phyloP scores from a whole-genome alignment of 2,329 filamentous ascomycete genomes.

The Ophiostoma novo-ulmi region DNA sequence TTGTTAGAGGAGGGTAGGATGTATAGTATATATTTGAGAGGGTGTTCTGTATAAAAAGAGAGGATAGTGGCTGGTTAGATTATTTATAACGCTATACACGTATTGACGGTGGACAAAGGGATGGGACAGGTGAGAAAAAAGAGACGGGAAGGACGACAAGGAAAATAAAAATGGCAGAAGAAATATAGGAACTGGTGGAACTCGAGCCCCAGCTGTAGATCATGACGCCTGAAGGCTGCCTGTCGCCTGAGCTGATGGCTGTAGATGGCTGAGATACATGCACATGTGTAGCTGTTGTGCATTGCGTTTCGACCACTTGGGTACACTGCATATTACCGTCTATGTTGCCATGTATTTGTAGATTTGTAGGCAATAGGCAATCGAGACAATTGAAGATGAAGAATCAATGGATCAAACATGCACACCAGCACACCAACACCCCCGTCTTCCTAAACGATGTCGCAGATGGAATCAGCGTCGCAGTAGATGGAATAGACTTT shows the following conservation, averaged over 20 bases:
- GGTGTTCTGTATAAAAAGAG: neutral
- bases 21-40: neutral
- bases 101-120: neutral
- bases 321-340: slow-evolving; percentile 1
- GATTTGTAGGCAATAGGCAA: neutral
- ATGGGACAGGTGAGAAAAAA: neutral
- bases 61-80: neutral
- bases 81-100: slow-evolving; percentile 3
- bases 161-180: neutral
- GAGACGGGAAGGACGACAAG: neutral
- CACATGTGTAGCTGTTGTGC: neutral
- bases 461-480: neutral
- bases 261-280: neutral
- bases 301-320: neutral
- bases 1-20: neutral
- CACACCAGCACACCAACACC: no score
- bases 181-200: slow-evolving; percentile 21
- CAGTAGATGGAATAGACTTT: neutral
- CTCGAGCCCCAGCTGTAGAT: slow-evolving; percentile 19
- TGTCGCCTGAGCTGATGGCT: neutral
- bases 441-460: neutral
- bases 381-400: neutral
- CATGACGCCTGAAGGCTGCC: slow-evolving; percentile 4
- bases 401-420: no score
- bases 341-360: neutral